These are phyloP conservation scores for Vigna unguiculata DNA, from an alignment of 306 rosid species.

Conservation along the genomic window DNA sequence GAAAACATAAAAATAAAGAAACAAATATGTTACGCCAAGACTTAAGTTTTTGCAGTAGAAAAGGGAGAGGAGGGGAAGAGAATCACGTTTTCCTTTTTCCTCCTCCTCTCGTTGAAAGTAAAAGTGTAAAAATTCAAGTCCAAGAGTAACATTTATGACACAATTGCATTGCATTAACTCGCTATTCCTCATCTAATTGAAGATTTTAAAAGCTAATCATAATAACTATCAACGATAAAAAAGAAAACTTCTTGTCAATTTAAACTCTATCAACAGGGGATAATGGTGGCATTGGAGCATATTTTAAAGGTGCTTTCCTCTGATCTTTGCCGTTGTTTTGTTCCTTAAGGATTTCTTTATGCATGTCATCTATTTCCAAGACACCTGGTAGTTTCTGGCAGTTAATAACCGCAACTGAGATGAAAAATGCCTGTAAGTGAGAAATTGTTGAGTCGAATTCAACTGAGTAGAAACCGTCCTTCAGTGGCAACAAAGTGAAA, in stretches of 20 bases:
- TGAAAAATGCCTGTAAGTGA: conserved; percentile 84
- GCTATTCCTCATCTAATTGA: conserved; percentile 48
- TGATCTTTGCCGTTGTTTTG: conserved; percentile 45
- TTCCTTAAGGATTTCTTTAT: conserved; percentile 51
- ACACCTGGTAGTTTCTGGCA: conserved; percentile 56
- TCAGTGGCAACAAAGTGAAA: conserved; percentile 68
- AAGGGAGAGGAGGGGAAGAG: neutral
- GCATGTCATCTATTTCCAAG: conserved; percentile 45
- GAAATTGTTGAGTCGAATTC: conserved; percentile 71
- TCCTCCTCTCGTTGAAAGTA: neutral
- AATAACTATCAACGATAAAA: conserved; percentile 15
- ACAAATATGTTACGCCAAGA: conserved; percentile 1
- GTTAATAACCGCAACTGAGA: conserved; percentile 64
- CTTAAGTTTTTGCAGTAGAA: neutral
- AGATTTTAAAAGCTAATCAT: conserved; percentile 45
- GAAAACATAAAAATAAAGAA: neutral
- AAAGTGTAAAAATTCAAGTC: conserved; percentile 23
- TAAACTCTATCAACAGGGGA: conserved; percentile 95
- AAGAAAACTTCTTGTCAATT: conserved; percentile 28
- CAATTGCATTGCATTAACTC: conserved; percentile 37
- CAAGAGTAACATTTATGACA: conserved; percentile 30
- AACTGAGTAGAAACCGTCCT: conserved; percentile 71
- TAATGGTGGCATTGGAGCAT: conserved; percentile 79
- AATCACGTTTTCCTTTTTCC: neutral
- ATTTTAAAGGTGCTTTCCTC: conserved; percentile 58